Evolutionary conservation across 768 basidiomycete species (phyloP), one percentile per base, ranked within the genome.

Genomic region (Suillus subalutaceus): DNA sequence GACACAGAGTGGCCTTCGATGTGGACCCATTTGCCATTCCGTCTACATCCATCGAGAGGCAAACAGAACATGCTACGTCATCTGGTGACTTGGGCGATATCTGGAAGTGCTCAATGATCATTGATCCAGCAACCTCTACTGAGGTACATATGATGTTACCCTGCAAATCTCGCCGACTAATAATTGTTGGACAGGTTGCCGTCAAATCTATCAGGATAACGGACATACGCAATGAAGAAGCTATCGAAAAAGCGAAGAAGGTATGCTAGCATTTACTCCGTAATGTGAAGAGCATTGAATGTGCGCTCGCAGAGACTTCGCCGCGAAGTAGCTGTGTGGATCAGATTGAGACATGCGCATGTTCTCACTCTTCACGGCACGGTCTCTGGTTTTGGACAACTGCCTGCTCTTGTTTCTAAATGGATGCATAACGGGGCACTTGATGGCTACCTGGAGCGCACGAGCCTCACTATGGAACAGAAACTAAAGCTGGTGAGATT

Each of bases 361-460:
- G 15, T 58, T 38, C 37, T 58, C 13, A 38, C 57, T 23, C 57
- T 58, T 38, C 23, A 58, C 37, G 57, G 57, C 15, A 58, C 57
- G 7, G 57, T 58, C 23, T 58, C 57, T 7, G 57, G 15, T 5
- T 58, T 58, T 38, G 57, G 57, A 23, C 37, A 4, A 23, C 16
- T 58, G n/a, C 57, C 57, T 38, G 57, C 57, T 23, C 57, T 58
- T 38, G 57, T 58, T 58, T 38, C n/a, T 10, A 38, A 15, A 16
- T 58, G 57, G 57, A 58, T 58, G 57, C 7, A 58, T 16, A 58
- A 58, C 8, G 57, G 57, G 37, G 57, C 37, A 23, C 57, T 58
- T 23, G 15, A 58, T 23, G 23, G 37, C 8, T 58, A 58, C n/a
- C 15, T 58, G 57, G n/a, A 23, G 37, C 37, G 15, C n/a, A 40